Percentiles rank a stretch among this genome's conserved stretches.
Evolutionary conservation across 2,329 filamentous ascomycete species (phyloP).

Genomic region (Penicillium fuscoglaucum): DNA sequence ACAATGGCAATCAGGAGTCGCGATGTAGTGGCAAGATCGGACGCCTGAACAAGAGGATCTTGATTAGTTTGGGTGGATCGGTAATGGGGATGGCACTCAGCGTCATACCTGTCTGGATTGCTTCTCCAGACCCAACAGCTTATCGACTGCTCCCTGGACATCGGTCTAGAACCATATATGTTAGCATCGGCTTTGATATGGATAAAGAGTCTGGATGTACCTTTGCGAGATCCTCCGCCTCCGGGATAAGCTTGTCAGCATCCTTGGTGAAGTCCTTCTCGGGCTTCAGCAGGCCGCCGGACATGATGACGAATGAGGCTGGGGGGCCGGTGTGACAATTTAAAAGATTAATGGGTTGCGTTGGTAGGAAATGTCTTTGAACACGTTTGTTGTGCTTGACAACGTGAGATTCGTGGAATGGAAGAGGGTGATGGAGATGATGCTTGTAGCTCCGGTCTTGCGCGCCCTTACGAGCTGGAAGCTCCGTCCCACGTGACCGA

Average conservation of each 20-base stretch:
- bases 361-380: not conserved
- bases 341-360: not conserved
- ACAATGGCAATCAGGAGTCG: slow-evolving; percentile 84
- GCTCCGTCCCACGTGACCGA: slow-evolving; percentile 34
- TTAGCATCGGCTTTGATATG: slow-evolving; percentile 20
- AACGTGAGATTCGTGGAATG: slow-evolving; percentile 12
- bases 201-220: slow-evolving; percentile 49
- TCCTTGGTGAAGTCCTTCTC: slow-evolving; percentile 99
- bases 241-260: slow-evolving; percentile 85
- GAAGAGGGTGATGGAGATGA: slow-evolving; percentile 18
- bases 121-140: slow-evolving; percentile 89
- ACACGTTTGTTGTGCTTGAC: not conserved
- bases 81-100: slow-evolving; percentile 21
- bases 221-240: slow-evolving; percentile 86
- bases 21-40: slow-evolving; percentile 93
- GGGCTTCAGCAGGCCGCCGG: slow-evolving; percentile 80
- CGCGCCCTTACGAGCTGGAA: slow-evolving; percentile 29
- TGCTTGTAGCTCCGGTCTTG: slow-evolving; percentile 24
- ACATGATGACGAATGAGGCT: slow-evolving; percentile 60
- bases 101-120: slow-evolving; percentile 83
- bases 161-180: slow-evolving; percentile 51
- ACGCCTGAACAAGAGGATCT: slow-evolving; percentile 61
- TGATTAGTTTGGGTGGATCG: slow-evolving; percentile 6
- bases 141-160: slow-evolving; percentile 85
- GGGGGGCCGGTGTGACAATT: not conserved